Conservation (phyloP, 345 rosid species). For the Syzygium grande region DNA sequence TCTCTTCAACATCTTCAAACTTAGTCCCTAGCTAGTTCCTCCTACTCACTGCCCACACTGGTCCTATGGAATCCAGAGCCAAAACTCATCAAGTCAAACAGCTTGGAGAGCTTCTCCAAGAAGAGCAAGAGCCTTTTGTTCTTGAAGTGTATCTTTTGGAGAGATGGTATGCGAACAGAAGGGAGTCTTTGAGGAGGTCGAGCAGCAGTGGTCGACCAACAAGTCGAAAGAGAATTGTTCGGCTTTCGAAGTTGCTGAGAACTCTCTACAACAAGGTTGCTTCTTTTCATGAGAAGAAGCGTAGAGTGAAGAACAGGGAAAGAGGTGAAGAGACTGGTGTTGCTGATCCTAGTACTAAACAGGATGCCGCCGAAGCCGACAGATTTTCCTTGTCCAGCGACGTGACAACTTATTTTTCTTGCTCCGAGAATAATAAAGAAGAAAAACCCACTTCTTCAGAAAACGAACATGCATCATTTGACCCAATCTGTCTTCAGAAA, state of each 20-base stretch:
- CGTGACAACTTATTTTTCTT: conserved; percentile 24
- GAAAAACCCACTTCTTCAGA: conserved; percentile 9
- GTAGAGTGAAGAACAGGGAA: conserved; percentile 5
- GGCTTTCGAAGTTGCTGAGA: conserved; percentile 16
- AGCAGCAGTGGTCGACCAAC: not conserved
- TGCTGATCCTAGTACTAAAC: not conserved
- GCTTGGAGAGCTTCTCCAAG: conserved; percentile 45
- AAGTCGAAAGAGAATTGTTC: conserved; percentile 9
- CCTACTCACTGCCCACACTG: not conserved
- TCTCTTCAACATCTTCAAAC: conserved; percentile 1
- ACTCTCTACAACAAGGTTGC: conserved; percentile 12
- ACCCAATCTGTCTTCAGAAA: not conserved
- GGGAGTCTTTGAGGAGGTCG: not conserved
- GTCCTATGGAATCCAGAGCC: not conserved
- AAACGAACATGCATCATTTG: not conserved
- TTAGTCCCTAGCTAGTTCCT: not conserved
- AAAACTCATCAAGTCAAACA: conserved; percentile 12
- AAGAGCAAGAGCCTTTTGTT: conserved; percentile 54
- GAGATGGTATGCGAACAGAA: conserved; percentile 13
- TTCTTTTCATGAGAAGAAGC: conserved; percentile 6
- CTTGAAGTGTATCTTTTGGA: conserved; percentile 33
- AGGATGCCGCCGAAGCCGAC: conserved; percentile 14
- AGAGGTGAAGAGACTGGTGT: not conserved
- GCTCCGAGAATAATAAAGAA: conserved; percentile 19
- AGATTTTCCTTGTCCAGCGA: conserved; percentile 19